Evolutionary conservation across 176 grass and related monocot species (phyloP), one percentile per base, ranked within the genome.

Genomic region (Saccharum spontaneum): DNA sequence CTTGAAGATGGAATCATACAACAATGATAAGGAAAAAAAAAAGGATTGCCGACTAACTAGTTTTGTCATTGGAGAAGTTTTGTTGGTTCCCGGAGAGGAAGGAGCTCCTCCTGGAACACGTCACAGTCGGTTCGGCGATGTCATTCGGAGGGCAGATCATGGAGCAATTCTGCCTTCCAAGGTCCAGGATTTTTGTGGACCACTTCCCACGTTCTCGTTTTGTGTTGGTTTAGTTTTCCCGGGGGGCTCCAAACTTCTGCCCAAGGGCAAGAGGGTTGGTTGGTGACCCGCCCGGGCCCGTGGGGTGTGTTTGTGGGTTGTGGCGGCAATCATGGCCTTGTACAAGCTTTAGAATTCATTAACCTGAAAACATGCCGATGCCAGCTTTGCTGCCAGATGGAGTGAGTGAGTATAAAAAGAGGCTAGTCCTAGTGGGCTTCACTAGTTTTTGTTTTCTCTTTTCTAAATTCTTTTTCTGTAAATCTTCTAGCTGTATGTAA

Each of bases 151-250:
- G 85, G 82, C 69, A 85, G 90, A 90, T 88, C 83, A 23, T 62
- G 87, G 90, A 69, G 80, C 54, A 76, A 67, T 76, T 86, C 77
- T 94, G 87, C 91, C 86, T 94, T 90, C 85, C 76, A 87, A 91
- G 88, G 90, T 87, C 75, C 62, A 87, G 79, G 34, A 45, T 78
- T 93, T 91, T 91, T 79, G 63, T 83, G 89, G 86, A 86, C 86
- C 82, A 81, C 81, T 69, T 76, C 79, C 62, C 78, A 81, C 36
- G 62, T 86, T 69, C 67, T 81, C 46, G 67, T 76, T 33, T 33
- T 69, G 71, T 80, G 43, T 71, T 49, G 45, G 37, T 88, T 85
- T 87, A 68, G 83, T 82, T 85, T 79, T 48, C 46, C 52, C 73
- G 68, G 87, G 74, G 82, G 75, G 17, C 8, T 75, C 68, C 80